Conservation (phyloP, 768 basidiomycete genomes). For the Lactarius evosmus region DNA sequence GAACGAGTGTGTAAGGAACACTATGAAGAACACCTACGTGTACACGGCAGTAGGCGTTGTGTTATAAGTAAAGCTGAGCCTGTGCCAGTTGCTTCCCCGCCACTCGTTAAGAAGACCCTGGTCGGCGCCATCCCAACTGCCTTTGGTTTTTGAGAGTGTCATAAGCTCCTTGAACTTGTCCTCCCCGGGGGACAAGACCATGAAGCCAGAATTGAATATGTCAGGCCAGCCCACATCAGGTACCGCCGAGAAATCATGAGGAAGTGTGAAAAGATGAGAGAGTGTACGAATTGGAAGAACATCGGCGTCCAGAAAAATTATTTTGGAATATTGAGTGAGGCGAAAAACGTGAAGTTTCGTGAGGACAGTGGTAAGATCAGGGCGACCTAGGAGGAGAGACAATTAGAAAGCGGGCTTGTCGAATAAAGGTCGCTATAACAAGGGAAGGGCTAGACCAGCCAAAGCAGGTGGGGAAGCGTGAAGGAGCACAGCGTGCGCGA, state of each 20-base stretch:
- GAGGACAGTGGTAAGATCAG: conserved; percentile 88
- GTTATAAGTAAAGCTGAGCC: conserved; percentile 96
- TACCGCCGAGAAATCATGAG: conserved; percentile 85
- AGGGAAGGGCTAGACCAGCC: not conserved
- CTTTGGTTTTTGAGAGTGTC: conserved; percentile 68
- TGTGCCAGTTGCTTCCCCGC: conserved; percentile 82
- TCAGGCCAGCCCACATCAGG: conserved; percentile 99
- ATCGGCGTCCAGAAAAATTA: conserved; percentile 92
- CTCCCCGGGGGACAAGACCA: conserved; percentile 80
- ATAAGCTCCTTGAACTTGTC: conserved; percentile 78
- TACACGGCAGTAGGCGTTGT: conserved; percentile 97
- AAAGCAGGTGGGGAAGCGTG: not conserved
- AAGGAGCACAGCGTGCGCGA: not conserved
- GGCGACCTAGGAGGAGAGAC: conserved; percentile 62
- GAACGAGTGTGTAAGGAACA: not conserved
- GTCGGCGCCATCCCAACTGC: conserved; percentile 98
- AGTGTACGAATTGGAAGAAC: conserved; percentile 85
- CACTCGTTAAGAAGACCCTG: conserved; percentile 97
- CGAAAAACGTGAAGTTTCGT: conserved; percentile 97
- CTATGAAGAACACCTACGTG: conserved; percentile 52
- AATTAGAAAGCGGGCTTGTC: not conserved
- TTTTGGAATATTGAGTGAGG: conserved; percentile 77
- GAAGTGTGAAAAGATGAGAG: conserved; percentile 84
- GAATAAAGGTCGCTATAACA: not conserved
- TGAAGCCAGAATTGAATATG: conserved; percentile 96